Conservation (phyloP, 116 monocot genomes). For the Papilionanthe hybrid region DNA sequence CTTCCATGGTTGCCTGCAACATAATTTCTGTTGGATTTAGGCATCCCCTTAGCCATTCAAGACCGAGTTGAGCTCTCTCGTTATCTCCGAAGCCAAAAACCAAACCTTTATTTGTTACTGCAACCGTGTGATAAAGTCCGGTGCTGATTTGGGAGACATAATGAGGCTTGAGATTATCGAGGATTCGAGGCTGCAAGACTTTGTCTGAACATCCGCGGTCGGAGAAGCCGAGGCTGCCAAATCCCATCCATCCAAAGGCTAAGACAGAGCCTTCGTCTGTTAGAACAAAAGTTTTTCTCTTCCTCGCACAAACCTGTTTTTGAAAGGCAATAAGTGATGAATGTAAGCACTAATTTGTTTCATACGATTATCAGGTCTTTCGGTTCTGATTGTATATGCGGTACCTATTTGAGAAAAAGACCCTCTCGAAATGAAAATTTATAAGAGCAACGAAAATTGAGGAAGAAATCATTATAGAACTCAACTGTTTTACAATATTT, state of each 20-base stretch:
- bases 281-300: slow-evolving; percentile 87
- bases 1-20: slow-evolving; percentile 29
- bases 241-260: slow-evolving; percentile 95
- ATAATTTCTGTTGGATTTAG: slow-evolving; percentile 73
- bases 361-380: background rate
- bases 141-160: slow-evolving; percentile 82
- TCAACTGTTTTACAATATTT: too few relatives aligned
- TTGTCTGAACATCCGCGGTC: slow-evolving; percentile 81
- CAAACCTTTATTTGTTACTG: slow-evolving; percentile 65
- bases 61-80: slow-evolving; percentile 84
- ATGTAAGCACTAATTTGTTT: background rate
- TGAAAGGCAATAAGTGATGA: background rate
- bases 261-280: slow-evolving; percentile 74
- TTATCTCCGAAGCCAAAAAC: slow-evolving; percentile 92
- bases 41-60: slow-evolving; percentile 67
- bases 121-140: slow-evolving; percentile 91
- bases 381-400: too few relatives aligned
- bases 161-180: slow-evolving; percentile 53
- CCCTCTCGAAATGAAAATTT: too few relatives aligned
- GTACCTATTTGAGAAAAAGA: too few relatives aligned
- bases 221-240: slow-evolving; percentile 82
- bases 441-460: too few relatives aligned
- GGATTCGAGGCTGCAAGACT: slow-evolving; percentile 62
- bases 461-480: too few relatives aligned
- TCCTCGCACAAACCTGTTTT: slow-evolving; percentile 89